A percentile compares a stretch with the other conserved stretches of the same genome.
phyloP scores from a whole-genome alignment of 2,329 filamentous ascomycete genomes.

The Aspergillus sp. region DNA sequence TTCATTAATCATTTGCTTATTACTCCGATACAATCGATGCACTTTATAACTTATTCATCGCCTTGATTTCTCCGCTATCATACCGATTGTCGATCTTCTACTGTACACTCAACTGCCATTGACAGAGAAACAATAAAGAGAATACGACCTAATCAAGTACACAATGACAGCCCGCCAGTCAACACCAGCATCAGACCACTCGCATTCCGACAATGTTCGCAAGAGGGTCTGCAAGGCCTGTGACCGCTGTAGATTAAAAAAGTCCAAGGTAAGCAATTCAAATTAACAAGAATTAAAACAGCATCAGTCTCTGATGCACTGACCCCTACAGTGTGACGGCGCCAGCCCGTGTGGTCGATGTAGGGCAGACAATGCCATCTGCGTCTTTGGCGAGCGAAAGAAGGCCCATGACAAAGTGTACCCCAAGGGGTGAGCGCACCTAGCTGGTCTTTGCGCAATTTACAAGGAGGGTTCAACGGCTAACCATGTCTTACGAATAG shows the following conservation, averaged over 20 bases:
- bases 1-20: not conserved
- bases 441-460: not conserved
- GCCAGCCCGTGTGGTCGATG: conserved; percentile 55
- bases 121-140: too few relatives aligned
- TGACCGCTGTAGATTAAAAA: conserved; percentile 59
- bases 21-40: conserved; percentile 10
- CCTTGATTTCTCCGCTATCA: conserved; percentile 4
- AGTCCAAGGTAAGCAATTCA: conserved; percentile 51
- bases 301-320: conserved; percentile 16
- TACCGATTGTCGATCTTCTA: not conserved
- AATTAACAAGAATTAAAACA: not conserved
- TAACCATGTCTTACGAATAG: conserved; percentile 24
- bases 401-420: conserved; percentile 62
- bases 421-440: conserved; percentile 54
- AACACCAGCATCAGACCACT: conserved; percentile 33
- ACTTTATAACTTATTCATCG: conserved; percentile 5
- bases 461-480: not conserved
- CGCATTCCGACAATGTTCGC: conserved; percentile 42
- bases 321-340: conserved; percentile 49
- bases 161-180: conserved; percentile 36
- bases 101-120: not conserved
- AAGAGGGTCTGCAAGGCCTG: conserved; percentile 63
- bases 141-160: conserved; percentile 1
- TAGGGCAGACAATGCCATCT: conserved; percentile 58
- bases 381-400: conserved; percentile 59